These are phyloP conservation scores for Claviceps digitariae DNA, from an alignment of 2,329 filamentous ascomycete genomes.

Conservation along the genomic window DNA sequence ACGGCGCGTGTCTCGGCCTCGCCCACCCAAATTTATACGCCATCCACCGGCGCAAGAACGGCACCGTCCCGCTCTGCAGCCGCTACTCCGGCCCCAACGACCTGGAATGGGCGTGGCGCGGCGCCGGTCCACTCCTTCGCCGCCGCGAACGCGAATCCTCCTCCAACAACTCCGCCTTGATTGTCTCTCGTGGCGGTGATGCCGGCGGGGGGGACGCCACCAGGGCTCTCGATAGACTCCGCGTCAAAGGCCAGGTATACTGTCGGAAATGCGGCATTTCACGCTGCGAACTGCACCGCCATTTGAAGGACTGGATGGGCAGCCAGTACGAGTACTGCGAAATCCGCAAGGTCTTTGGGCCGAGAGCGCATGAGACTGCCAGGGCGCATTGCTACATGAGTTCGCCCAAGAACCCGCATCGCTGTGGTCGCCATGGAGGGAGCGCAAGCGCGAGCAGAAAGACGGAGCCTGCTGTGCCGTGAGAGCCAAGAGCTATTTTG, in stretches of 20 bases:
- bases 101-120: conserved; percentile 50
- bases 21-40: conserved; percentile 44
- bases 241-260: conserved; percentile 44
- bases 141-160: conserved; percentile 3
- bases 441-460: conserved; percentile 9
- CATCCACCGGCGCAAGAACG: conserved; percentile 43
- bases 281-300: conserved; percentile 49
- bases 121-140: conserved; percentile 32
- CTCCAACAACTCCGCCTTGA: conserved; percentile 1
- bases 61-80: conserved; percentile 39
- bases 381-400: conserved; percentile 43
- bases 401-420: conserved; percentile 42
- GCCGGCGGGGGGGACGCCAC: too few relatives aligned
- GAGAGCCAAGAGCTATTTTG: not conserved
- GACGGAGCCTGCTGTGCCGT: not conserved
- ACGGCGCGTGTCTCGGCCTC: conserved; percentile 48
- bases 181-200: not conserved
- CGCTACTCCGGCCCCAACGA: conserved; percentile 48
- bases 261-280: conserved; percentile 48
- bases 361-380: conserved; percentile 30
- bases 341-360: conserved; percentile 43
- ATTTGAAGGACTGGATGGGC: conserved; percentile 47
- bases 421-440: conserved; percentile 42
- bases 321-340: conserved; percentile 44
- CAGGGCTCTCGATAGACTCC: conserved; percentile 29